A percentile compares a stretch with the other conserved stretches of the same genome.
These are phyloP conservation scores for Candida orba DNA, from an alignment of 805 yeast genomes.

Conservation along the genomic window DNA sequence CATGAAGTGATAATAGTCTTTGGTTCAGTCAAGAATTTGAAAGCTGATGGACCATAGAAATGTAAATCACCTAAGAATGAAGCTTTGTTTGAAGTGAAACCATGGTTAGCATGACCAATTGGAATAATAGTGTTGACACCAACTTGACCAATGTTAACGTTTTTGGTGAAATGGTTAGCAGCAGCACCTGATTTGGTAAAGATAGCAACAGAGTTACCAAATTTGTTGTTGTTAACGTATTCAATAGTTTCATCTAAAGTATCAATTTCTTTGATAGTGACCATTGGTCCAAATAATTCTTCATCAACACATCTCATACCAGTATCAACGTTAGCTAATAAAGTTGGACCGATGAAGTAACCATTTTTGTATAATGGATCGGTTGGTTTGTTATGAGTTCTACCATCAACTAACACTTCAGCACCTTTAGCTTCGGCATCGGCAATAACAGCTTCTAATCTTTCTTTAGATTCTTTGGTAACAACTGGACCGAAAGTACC, in stretches of 20 bases:
- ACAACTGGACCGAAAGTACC: slow-evolving; percentile 71
- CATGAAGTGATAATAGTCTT: slow-evolving; percentile 70
- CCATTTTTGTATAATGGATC: slow-evolving; percentile 44
- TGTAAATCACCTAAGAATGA: slow-evolving; percentile 76
- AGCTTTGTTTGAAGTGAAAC: slow-evolving; percentile 73
- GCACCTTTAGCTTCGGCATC: slow-evolving; percentile 60
- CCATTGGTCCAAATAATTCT: slow-evolving; percentile 74
- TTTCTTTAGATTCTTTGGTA: slow-evolving; percentile 47
- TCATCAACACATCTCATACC: slow-evolving; percentile 69
- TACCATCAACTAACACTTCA: slow-evolving; percentile 54
- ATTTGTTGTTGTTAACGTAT: slow-evolving; percentile 46
- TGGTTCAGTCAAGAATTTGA: slow-evolving; percentile 66
- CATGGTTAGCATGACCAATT: slow-evolving; percentile 75
- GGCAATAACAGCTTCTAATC: slow-evolving; percentile 49
- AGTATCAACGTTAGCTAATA: slow-evolving; percentile 52
- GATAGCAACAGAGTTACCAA: slow-evolving; percentile 70
- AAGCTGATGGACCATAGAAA: slow-evolving; percentile 72
- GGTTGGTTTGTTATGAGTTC: slow-evolving; percentile 26
- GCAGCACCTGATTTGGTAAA: slow-evolving; percentile 65
- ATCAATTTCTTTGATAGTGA: slow-evolving; percentile 52
- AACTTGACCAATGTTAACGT: slow-evolving; percentile 67
- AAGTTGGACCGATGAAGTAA: slow-evolving; percentile 68
- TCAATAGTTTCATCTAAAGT: slow-evolving; percentile 63
- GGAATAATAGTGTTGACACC: slow-evolving; percentile 77
- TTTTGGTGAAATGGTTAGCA: slow-evolving; percentile 59